Evolutionary conservation across 2,329 filamentous ascomycete species (phyloP), one percentile per base, ranked within the genome.

Genomic region (Monilinia aucupariae): DNA sequence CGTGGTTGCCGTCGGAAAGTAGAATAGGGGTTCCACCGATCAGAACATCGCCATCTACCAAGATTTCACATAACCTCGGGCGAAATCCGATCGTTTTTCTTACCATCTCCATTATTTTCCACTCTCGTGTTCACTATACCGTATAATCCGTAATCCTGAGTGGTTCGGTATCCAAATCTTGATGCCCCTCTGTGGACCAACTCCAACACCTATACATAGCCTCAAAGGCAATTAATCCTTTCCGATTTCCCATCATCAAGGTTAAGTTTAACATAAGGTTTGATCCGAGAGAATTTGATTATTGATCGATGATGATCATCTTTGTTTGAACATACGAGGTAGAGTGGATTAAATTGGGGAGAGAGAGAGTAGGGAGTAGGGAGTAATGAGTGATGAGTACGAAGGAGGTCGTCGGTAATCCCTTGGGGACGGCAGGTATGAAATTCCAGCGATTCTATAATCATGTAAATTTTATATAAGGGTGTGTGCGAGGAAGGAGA

Each of bases 151-250:
- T 30, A 30, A 30, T 30, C 3, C 27, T 30, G 27, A 3, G 27
- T 30, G 27, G 27, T 30, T 30, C 27, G 6, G 27, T 30, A 3
- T 6, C 6, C 27, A 39, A 39, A 15, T 15, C 25, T 34, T 22
- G n/a, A 34, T 22, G 54, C 54, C 54, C 54, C 54, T 58, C 54
- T 58, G 54, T 58, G 41, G 54, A 37, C 54, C 20, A 47, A 25
- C 12, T 34, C 22, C n/a, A n/a, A 53, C 13, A 39, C 15, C 50
- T 22, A 37, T 39, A 20, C 49, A n/a, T 20, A 47, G 53, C 53
- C 53, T 56, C 54, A 43, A 4, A 51, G 20, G 48, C 15, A 51
- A 34, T 51, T n/a, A 12, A 22, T 17, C 32, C 32, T 37, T 13
- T 37, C 5, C 32, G 30, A 2, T 22, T 34, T 56, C 30, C 41